Base-by-base conservation (phyloP, 2,329 filamentous ascomycete genomes). In the Golovinomyces cichoracearum region DNA sequence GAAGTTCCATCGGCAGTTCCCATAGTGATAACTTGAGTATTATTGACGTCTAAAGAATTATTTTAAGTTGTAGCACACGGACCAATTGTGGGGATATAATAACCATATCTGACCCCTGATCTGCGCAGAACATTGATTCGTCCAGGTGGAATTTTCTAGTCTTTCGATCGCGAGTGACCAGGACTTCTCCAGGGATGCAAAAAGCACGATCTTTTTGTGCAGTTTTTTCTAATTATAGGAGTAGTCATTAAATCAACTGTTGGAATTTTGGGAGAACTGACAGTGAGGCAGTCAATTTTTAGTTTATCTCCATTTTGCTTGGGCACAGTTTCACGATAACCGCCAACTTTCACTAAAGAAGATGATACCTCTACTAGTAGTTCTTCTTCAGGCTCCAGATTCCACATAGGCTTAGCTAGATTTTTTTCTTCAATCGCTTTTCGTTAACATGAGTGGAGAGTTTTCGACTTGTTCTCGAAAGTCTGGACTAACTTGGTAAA, bases 11-110 rank as follows among this genome's bases (percentile, higher is more conserved):
- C 41, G 5, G 41, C 41, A 27, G 41, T 27, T 25, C 23, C 41
- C 41, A 45, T 45, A 9, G 23, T 45, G 25, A 45, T 45, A 26
- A 26, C 41, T 45, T 45, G 41, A 45, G 15, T 45, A 2, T 45
- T 25, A n/a, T n/a, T 25, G 12, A 10, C 21, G 29, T 5, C 13
- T 25, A 45, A 21, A 26, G 41, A 26, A 27, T 45, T 15, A n/a
- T 26, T n/a, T 45, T 3, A n/a, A 45, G 22, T 45, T 27, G 15
- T n/a, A 45, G 13, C 4, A 45, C 41, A 13, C 41, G 41, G 2
- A 45, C 41, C 17, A 45, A 27, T 27, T 45, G 41, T 17, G 41
- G 23, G 10, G 41, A 45, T 45, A 45, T 45, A 4, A 45, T 22
- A 27, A 27, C 22, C 10, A 45, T 26, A 45, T 45, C 22, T 27